Conservation (phyloP, 345 rosid species). For the Hirschfeldia incana region DNA sequence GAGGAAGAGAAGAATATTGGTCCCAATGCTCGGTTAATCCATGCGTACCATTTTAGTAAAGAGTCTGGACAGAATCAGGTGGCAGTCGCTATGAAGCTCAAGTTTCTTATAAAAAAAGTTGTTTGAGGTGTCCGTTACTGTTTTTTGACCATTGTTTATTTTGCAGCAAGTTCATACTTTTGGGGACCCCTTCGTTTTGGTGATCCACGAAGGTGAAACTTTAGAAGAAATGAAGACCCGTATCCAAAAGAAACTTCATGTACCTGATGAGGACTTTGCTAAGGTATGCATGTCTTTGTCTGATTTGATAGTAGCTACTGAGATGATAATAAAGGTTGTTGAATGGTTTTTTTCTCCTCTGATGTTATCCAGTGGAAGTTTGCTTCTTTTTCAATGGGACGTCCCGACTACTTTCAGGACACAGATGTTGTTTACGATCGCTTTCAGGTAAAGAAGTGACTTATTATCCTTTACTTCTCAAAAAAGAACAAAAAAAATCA, state of each 20-base stretch:
- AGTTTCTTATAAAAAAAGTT: neutral
- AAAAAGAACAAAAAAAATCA: neutral
- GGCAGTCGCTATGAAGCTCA: slow-evolving; percentile 34
- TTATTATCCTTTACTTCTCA: neutral
- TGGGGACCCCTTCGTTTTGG: slow-evolving; percentile 95
- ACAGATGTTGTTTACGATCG: slow-evolving; percentile 70
- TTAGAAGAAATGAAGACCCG: slow-evolving; percentile 73
- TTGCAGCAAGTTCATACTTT: slow-evolving; percentile 85
- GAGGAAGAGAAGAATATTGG: slow-evolving; percentile 87
- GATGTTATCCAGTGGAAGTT: slow-evolving; percentile 73
- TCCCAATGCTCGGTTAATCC: slow-evolving; percentile 78
- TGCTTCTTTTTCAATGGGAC: slow-evolving; percentile 85
- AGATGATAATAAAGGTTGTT: neutral
- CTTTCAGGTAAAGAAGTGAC: slow-evolving; percentile 60
- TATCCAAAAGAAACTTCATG: slow-evolving; percentile 77
- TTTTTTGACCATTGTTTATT: slow-evolving; percentile 8
- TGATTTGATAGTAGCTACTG: neutral
- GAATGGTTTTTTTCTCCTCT: neutral
- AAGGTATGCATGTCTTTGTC: slow-evolving; percentile 53
- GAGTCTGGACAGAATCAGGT: slow-evolving; percentile 72
- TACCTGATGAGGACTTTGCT: slow-evolving; percentile 85
- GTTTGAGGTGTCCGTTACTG: neutral
- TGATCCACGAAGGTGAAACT: slow-evolving; percentile 85
- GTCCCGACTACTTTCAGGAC: slow-evolving; percentile 83
- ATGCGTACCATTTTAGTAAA: slow-evolving; percentile 82